Evolutionary conservation across 2,329 filamentous ascomycete genomes (phyloP), one percentile per base, ranked within the genome.

Genomic region (Myriangium duriaei): DNA sequence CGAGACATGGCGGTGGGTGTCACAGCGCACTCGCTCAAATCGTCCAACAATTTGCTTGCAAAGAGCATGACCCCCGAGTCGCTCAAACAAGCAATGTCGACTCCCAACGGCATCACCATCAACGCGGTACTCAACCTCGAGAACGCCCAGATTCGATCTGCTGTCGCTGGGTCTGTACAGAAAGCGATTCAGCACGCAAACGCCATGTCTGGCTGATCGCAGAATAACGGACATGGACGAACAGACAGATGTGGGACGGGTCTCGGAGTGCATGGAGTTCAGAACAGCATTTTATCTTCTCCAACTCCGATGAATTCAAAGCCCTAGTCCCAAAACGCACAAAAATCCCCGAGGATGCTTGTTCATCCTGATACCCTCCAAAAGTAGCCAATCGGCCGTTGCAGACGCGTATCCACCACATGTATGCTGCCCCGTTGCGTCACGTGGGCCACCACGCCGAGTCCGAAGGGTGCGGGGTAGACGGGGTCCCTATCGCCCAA

Each of bases 81-180:
- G 9, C 30, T 52, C 24, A 52, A 51, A 30, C 47, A 45, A 13
- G 42, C 46, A 3, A 52, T 52, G 49, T 51, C 49, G 12, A 46
- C 46, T 11, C 46, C 49, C 2, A 41, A 33, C 10, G 47, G 49
- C 1, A 52, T 51, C 16, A 51, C 49, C 2, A 43, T 49, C 32
- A 48, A 49, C 26, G 42, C 48, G 7, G 30, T 51, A 9, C 32
- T 50, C 11, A 38, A 49, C 13, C 40, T 50, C 2, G 46, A 50
- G 10, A 41, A 18, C 13, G 34, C 37, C 13, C 18, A 38, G 11
- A 34, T 44, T 21, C 38, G 45, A 28, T 39, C 37, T 12, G 45
- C 33, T 3, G 36, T 45, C 3, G 39, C 41, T 10, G 38, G 43
- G n/a, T 32, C 45, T 6, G 40, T 45, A 2, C 40, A 38, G 21